Conservation (phyloP, 208 protist genomes). For the Crithidia expoeki region DNA sequence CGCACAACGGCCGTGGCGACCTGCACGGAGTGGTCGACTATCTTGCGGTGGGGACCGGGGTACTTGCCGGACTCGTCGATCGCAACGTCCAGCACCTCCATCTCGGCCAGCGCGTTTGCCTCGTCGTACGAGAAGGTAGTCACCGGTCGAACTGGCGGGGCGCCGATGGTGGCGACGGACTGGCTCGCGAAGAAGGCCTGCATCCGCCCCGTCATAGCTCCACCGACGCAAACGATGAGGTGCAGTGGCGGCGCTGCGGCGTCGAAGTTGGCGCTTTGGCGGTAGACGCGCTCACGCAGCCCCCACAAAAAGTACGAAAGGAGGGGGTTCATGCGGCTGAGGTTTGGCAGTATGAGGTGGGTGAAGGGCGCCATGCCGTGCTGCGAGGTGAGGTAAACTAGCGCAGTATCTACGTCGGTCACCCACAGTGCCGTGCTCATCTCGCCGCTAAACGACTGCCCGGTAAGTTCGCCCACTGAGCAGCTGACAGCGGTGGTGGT, state of each 20-base stretch:
- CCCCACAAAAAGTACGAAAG: conserved; percentile 70
- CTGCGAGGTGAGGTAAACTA: conserved; percentile 73
- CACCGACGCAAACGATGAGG: conserved; percentile 48
- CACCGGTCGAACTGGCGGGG: conserved; percentile 17
- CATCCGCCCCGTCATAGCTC: conserved; percentile 37
- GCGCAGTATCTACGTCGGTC: conserved; percentile 73
- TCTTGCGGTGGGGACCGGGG: conserved; percentile 58
- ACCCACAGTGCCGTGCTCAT: conserved; percentile 70
- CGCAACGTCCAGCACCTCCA: conserved; percentile 79
- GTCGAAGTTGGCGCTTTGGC: conserved; percentile 49
- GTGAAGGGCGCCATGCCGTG: conserved; percentile 79
- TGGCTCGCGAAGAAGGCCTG: conserved; percentile 52
- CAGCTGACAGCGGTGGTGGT: conserved; percentile 8
- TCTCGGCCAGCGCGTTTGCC: conserved; percentile 62
- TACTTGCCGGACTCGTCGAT: conserved; percentile 62
- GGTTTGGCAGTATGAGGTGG: conserved; percentile 77
- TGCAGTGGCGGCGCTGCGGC: conserved; percentile 39
- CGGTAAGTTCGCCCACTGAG: conserved; percentile 68
- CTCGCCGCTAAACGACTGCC: conserved; percentile 56
- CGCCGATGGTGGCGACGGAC: conserved; percentile 33
- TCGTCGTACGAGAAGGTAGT: conserved; percentile 79
- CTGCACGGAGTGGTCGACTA: conserved; percentile 61
- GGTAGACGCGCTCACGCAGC: conserved; percentile 66
- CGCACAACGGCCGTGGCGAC: conserved; percentile 55
- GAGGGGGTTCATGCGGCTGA: conserved; percentile 62